Percentiles rank a stretch among this genome's conserved stretches.
phyloP scores from a whole-genome alignment of 768 basidiomycete species.

The Boletus barrowsii region DNA sequence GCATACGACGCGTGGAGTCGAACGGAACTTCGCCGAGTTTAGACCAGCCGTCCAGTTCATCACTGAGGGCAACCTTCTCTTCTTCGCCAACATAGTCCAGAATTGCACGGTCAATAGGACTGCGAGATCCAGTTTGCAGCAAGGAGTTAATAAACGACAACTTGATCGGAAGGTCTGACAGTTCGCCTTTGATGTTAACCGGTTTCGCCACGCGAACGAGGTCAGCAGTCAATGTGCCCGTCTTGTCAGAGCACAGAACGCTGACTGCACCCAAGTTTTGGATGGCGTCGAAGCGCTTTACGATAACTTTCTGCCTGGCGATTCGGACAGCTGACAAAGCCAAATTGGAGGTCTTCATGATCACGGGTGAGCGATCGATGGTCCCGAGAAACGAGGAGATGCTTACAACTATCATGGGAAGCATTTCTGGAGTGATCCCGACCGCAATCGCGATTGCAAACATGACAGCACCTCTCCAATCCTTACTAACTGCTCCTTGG shows the following conservation, averaged over 20 bases:
- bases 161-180: conserved; percentile 23
- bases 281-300: conserved; percentile 60
- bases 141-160: conserved; percentile 33
- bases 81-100: conserved; percentile 24
- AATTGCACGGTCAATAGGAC: conserved; percentile 35
- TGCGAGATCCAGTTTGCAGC: conserved; percentile 35
- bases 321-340: conserved; percentile 56
- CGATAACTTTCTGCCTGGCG: conserved; percentile 57
- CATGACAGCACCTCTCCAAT: conserved; percentile 32
- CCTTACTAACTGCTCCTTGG: conserved; percentile 31
- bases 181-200: conserved; percentile 19
- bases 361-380: conserved; percentile 22
- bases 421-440: conserved; percentile 33
- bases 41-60: conserved; percentile 20
- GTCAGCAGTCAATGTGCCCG: conserved; percentile 52
- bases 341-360: conserved; percentile 55
- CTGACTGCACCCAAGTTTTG: conserved; percentile 58
- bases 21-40: conserved; percentile 36
- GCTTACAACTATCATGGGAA: conserved; percentile 33
- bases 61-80: conserved; percentile 9
- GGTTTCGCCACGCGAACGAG: conserved; percentile 37
- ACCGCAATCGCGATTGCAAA: conserved; percentile 31
- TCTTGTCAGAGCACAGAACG: conserved; percentile 61
- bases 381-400: neutral
- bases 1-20: conserved; percentile 36